Conservation (phyloP, 192 early-diverging fungal species). For the Pecoramyces ruminantium region DNA sequence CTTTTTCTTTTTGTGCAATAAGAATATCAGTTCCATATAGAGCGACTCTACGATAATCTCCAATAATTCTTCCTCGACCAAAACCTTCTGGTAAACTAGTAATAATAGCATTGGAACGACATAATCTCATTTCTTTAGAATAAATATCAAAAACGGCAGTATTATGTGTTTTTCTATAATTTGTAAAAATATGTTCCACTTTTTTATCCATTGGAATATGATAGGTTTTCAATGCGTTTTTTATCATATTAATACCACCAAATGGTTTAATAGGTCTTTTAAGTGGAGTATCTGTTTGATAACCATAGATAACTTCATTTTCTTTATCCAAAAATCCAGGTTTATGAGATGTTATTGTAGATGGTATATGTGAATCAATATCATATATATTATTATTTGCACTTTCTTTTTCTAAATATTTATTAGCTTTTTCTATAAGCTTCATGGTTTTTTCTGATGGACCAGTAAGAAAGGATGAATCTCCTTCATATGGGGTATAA, state of each 20-base stretch:
- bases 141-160: conserved; percentile 5
- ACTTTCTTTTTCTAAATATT: too few species aligned
- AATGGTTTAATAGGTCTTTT: conserved; percentile 5
- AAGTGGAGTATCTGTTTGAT: conserved; percentile 8
- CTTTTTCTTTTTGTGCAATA: background rate
- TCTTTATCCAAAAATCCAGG: conserved; percentile 1
- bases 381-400: too few species aligned
- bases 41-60: conserved; percentile 8
- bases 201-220: conserved; percentile 2
- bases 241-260: conserved; percentile 5
- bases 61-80: conserved; percentile 6
- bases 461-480: too few species aligned
- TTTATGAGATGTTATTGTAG: too few species aligned
- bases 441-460: too few species aligned
- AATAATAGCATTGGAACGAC: conserved; percentile 3
- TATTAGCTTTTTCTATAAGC: too few species aligned
- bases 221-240: background rate
- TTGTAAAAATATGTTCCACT: too few species aligned
- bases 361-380: too few species aligned
- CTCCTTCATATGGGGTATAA: too few species aligned
- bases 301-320: conserved; percentile 8
- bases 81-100: conserved; percentile 9
- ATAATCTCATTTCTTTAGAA: conserved; percentile 1
- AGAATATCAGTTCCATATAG: conserved; percentile 5
- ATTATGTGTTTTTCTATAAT: conserved; percentile 8